Base-by-base conservation (phyloP, 2,329 filamentous ascomycete species). In the Amauroascus niger region DNA sequence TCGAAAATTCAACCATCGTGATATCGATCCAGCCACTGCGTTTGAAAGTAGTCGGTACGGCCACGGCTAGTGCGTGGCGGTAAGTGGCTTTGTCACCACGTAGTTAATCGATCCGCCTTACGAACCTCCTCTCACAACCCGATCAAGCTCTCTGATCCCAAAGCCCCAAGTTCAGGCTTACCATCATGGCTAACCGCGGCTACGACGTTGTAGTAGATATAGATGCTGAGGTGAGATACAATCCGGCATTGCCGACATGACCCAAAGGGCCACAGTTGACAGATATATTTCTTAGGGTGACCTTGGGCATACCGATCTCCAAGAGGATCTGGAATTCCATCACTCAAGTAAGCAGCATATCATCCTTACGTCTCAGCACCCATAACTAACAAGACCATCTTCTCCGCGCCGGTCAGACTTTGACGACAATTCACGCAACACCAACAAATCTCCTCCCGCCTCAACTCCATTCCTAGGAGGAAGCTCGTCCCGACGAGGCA, bases 311-410 rank as follows among this genome's bases (percentile, higher is more conserved):
- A 98, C 93, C 54, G 93, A 98, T 71, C 85, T 98, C 22, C 89
- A 96, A 77, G 91, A 96, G 71, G 93, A 97, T 73, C 89, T 98
- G 69, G 93, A 97, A 79, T 98, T 98, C 76, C 93, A 98, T 78
- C 87, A 83, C 67, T 96, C 90, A 60, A 83, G 81, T 83, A 73
- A 62, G 74, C 63, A 39, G 41, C 40, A 32, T 53, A 16, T 37
- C 39, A 22, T 40, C 33, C 22, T 41, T 44, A 2, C 13, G 6
- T 22, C 40, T 51, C 5, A 43, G 20, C 11, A 47, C 44, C 40
- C n/a, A 45, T 37, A 22, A 32, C 6, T 45, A 35, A 51, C 53
- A 60, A 46, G 16, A n/a, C 35, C 18, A 35, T n/a, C 14, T n/a
- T 7, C 6, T 35, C 11, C 32, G 13, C 35, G 14, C 6, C 35